Evolutionary conservation across 208 protist genomes (phyloP).

Genomic region (Leishmania gerbilli): DNA sequence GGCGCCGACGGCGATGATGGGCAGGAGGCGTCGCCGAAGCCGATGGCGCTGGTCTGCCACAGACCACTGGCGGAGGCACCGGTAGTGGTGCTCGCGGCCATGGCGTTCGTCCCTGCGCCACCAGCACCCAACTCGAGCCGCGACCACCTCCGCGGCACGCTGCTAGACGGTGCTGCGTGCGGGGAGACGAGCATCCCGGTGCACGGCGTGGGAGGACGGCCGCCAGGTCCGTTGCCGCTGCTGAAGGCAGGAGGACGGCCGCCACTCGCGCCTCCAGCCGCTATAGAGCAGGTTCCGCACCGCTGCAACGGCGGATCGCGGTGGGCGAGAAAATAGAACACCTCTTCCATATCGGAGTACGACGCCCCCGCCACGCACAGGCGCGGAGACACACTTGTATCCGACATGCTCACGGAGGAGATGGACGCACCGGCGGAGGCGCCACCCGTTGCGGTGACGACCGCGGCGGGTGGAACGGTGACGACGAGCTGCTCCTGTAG

Average conservation of each 20-base stretch:
- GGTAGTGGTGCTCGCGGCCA: not conserved
- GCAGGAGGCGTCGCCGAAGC: conserved; percentile 10
- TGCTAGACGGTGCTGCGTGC: not conserved
- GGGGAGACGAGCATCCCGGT: not conserved
- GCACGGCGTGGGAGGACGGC: conserved; percentile 21
- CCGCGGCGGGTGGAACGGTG: not conserved
- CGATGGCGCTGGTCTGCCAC: conserved; percentile 7
- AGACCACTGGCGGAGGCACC: conserved; percentile 9
- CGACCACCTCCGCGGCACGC: conserved; percentile 1
- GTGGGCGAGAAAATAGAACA: conserved; percentile 29
- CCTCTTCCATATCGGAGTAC: conserved; percentile 24
- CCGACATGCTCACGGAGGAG: not conserved
- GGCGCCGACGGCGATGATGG: not conserved
- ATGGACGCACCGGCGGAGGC: not conserved
- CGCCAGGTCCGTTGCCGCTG: conserved; percentile 9
- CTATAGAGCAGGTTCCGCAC: not conserved
- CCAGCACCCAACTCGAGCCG: conserved; percentile 7
- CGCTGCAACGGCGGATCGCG: conserved; percentile 14
- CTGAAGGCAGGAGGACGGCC: not conserved
- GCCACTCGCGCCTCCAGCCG: not conserved
- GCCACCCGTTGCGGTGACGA: not conserved
- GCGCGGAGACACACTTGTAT: not conserved
- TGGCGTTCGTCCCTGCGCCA: not conserved
- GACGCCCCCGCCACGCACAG: conserved; percentile 25
- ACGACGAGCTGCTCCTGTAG: conserved; percentile 27